Evolutionary conservation across 169 alveolate genomes (phyloP).

Genomic region (Plasmodium vivax): DNA sequence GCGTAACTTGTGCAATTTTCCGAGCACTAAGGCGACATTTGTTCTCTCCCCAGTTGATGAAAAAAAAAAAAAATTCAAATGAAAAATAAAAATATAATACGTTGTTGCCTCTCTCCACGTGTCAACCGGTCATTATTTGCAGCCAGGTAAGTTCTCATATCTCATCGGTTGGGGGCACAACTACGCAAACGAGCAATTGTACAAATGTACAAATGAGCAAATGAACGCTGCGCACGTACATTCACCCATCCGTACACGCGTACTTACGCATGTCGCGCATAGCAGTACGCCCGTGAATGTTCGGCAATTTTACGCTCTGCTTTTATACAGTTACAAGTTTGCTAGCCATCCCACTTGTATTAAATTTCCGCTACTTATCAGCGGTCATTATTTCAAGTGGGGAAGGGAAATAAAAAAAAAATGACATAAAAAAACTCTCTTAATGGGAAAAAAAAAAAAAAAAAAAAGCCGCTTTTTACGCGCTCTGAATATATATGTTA

Average conservation of each 20-base stretch:
- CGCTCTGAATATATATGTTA: neutral
- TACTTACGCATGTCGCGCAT: neutral
- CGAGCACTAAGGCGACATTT: neutral
- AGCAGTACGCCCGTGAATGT: neutral
- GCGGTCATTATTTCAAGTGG: neutral
- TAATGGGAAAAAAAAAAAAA: neutral
- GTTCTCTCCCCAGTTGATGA: neutral
- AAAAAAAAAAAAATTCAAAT: neutral
- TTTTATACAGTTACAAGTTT: neutral
- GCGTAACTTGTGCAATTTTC: neutral
- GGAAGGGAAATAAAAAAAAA: neutral
- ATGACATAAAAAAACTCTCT: neutral
- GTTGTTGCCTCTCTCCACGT: neutral
- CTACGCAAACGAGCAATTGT: neutral
- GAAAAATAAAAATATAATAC: neutral
- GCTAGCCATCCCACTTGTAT: neutral
- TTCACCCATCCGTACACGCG: neutral
- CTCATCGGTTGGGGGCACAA: neutral
- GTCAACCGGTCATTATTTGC: neutral
- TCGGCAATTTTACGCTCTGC: neutral
- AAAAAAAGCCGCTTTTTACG: neutral
- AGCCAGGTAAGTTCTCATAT: neutral
- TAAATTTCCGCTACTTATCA: neutral
- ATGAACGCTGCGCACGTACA: neutral
- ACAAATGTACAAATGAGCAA: neutral